Base-by-base conservation (phyloP, 352 stramenopile species). In the Phytophthora sp. region DNA sequence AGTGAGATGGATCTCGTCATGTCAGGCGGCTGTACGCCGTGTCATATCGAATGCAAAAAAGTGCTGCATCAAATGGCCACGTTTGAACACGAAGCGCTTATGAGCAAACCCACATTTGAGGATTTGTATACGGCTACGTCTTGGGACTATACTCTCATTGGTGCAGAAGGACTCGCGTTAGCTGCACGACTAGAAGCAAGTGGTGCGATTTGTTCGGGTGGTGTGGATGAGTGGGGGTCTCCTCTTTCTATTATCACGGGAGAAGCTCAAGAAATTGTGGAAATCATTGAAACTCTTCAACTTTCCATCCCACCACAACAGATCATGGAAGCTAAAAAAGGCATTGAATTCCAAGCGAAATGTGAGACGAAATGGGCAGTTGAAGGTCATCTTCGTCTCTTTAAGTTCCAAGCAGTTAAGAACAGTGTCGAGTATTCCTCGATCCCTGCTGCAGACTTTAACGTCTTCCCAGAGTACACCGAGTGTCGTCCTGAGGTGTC, bases 391-490 rank as follows among this genome's bases (percentile, higher is more conserved):
- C 21, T 76, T 0, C 39, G 58, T 0, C 42, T 71, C 7, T 74
- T 77, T 13, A 73, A 68, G 18, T 74, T 74, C 50, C 69, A 77
- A 23, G 50, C 49, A 0, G 59, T 67, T 21, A 69, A 64, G n/a
- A 64, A 77, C 35, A 71, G 57, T 30, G 8, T 63, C 13, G 58
- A 71, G 20, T 74, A 77, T 39, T 71, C 69, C 2, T 74, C 69
- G 5, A 71, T 74, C 27, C 55, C 69, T 6, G 65, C 59, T 20
- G 69, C 69, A 21, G 64, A 74, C 39, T 68, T 71, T 18, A 74
- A 59, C 12, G 55, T 66, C 1, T 77, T 74, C 20, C 69, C 69
- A 31, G 58, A 71, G 36, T 77, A 71, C 33, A 67, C 69, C 0
- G 69, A 77, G 12, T 74, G 69, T 41, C 47, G 69, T 7, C 52